These are phyloP conservation scores for Schizothecium vesticola DNA, from an alignment of 495 filamentous ascomycete genomes.

Conservation along the genomic window DNA sequence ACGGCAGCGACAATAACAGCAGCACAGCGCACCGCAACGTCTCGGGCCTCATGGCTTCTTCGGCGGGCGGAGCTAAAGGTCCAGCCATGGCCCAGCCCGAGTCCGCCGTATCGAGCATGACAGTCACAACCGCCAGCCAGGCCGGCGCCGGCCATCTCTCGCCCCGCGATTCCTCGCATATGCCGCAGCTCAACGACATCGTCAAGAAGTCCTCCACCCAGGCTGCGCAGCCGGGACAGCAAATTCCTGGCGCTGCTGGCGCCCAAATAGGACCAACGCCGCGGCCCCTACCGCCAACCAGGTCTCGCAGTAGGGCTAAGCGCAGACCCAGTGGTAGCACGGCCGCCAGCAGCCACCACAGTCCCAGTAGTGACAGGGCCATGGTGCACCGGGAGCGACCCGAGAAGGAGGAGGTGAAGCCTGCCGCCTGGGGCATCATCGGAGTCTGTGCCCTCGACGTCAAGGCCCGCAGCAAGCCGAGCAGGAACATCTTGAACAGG, in stretches of 20 bases:
- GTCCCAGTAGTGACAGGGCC: slow-evolving; percentile 52
- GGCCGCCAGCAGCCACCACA: slow-evolving; percentile 62
- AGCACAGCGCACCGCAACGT: slow-evolving; percentile 25
- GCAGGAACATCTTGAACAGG: slow-evolving; percentile 87
- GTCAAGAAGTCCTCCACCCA: slow-evolving; percentile 16
- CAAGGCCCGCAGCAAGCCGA: slow-evolving; percentile 94
- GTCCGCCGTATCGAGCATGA: slow-evolving; percentile 48
- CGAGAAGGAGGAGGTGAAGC: slow-evolving; percentile 48
- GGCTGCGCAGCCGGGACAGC: slow-evolving; percentile 4
- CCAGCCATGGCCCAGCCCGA: slow-evolving; percentile 38
- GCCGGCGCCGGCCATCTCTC: slow-evolving; percentile 39
- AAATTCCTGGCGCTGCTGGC: slow-evolving; percentile 9
- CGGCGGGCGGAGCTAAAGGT: slow-evolving; percentile 25
- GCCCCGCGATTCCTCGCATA: slow-evolving; percentile 32
- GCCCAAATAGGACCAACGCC: slow-evolving; percentile 9
- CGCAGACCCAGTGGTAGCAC: slow-evolving; percentile 73
- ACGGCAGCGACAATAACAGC: slow-evolving; percentile 38
- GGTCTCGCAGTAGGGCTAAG: slow-evolving; percentile 68
- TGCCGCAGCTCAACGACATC: slow-evolving; percentile 33
- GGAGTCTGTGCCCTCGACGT: slow-evolving; percentile 93
- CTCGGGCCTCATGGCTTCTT: slow-evolving; percentile 35
- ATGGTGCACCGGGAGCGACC: slow-evolving; percentile 27
- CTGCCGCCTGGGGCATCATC: slow-evolving; percentile 56
- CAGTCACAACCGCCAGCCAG: slow-evolving; percentile 48
- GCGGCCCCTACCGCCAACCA: slow-evolving; percentile 40